Conservation (phyloP, 306 rosid genomes). For the Urtica urens region DNA sequence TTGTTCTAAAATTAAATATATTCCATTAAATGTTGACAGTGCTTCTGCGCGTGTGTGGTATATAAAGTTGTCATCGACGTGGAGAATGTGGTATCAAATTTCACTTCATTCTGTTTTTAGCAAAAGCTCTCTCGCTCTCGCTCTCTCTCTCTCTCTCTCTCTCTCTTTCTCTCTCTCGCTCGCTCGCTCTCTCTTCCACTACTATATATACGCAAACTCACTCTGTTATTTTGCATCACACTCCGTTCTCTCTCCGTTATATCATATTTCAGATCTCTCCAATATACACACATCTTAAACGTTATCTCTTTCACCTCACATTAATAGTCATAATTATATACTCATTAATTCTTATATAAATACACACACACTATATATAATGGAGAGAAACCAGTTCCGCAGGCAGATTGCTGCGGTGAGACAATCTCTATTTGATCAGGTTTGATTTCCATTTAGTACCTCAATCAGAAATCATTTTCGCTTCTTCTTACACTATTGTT, state of each 20-base stretch:
- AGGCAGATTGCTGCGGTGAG: conserved; percentile 6
- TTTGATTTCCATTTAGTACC: not conserved
- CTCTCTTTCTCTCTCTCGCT: conserved; percentile 4
- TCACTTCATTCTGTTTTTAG: not conserved
- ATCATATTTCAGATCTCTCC: no score
- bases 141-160: not conserved
- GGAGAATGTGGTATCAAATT: not conserved
- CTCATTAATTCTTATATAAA: not conserved
- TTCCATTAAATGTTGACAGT: not conserved
- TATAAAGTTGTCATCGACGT: no score
- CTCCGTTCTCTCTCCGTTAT: no score
- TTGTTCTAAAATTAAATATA: not conserved
- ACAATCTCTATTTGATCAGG: conserved; percentile 8
- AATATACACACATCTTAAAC: no score
- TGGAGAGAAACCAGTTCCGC: not conserved
- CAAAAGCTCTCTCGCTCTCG: not conserved
- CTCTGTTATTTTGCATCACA: not conserved
- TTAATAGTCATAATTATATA: not conserved
- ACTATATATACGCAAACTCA: conserved; percentile 3
- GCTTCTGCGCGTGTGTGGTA: not conserved
- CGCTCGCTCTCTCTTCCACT: not conserved
- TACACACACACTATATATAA: not conserved
- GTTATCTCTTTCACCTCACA: not conserved
- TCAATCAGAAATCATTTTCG: not conserved
- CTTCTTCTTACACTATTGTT: not conserved